Conservation (phyloP, 768 basidiomycete species). For the Lactarius sanguifluus region DNA sequence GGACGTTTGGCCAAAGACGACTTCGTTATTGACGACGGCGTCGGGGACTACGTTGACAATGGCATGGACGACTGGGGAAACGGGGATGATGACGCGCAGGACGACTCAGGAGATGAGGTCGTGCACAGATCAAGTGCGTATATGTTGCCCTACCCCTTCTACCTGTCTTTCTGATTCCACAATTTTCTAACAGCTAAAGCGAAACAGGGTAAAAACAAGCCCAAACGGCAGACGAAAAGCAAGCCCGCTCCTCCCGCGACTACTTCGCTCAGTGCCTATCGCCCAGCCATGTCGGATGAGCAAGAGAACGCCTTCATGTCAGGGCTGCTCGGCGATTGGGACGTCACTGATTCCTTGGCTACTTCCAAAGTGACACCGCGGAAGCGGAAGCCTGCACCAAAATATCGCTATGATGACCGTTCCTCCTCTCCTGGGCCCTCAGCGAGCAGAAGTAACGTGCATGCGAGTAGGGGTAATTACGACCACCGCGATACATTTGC, state of each 20-base stretch:
- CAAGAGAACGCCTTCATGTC: conserved; percentile 92
- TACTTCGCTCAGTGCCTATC: conserved; percentile 76
- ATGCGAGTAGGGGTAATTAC: conserved; percentile 13
- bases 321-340: conserved; percentile 71
- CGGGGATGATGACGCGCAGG: conserved; percentile 54
- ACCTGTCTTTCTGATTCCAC: conserved; percentile 25
- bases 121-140: conserved; percentile 36
- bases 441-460: conserved; percentile 13
- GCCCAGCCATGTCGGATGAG: conserved; percentile 68
- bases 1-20: conserved; percentile 84
- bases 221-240: conserved; percentile 48
- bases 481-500: conserved; percentile 28
- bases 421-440: conserved; percentile 33
- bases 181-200: conserved; percentile 33
- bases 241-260: conserved; percentile 47
- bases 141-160: not conserved
- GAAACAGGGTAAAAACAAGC: conserved; percentile 44
- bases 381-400: conserved; percentile 68
- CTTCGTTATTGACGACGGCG: conserved; percentile 94
- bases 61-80: conserved; percentile 93
- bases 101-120: conserved; percentile 37
- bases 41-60: conserved; percentile 90
- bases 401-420: conserved; percentile 28
- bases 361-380: conserved; percentile 42
- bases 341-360: conserved; percentile 45